Conservation (phyloP, 495 filamentous ascomycete genomes). For the Xylaria intraflava region DNA sequence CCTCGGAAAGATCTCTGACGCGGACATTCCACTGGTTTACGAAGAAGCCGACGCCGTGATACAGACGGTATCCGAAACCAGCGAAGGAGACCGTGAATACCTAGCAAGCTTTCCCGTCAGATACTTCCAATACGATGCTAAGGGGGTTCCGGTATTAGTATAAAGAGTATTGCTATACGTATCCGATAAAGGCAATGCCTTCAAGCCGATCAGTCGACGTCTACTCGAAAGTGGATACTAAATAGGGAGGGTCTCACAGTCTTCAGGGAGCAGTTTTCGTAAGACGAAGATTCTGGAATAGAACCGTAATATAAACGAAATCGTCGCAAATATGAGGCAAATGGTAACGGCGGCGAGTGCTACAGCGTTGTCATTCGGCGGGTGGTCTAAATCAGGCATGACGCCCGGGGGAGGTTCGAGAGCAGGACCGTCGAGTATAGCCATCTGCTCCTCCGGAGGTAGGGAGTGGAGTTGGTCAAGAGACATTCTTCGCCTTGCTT, state of each 20-base stretch:
- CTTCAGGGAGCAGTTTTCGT: slow-evolving; percentile 2
- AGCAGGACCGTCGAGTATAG: slow-evolving; percentile 13
- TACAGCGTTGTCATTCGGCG: slow-evolving; percentile 17
- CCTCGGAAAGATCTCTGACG: not conserved
- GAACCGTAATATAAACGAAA: slow-evolving; percentile 3
- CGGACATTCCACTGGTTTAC: slow-evolving; percentile 22
- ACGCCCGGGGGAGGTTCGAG: slow-evolving; percentile 13
- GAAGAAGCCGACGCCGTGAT: slow-evolving; percentile 7
- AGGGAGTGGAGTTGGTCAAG: no score
- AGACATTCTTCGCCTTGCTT: no score
- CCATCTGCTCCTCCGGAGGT: slow-evolving; percentile 1
- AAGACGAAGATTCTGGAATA: slow-evolving; percentile 8
- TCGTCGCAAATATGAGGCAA: slow-evolving; percentile 8
- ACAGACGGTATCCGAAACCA: not conserved
- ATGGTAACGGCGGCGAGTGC: slow-evolving; percentile 3
- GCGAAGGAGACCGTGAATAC: not conserved
- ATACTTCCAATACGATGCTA: not conserved
- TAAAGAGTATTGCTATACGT: not conserved
- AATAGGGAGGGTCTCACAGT: not conserved
- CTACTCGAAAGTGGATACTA: not conserved
- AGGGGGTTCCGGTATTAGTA: not conserved
- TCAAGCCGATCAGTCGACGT: not conserved
- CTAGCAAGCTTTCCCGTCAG: not conserved
- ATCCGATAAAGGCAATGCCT: not conserved
- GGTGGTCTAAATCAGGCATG: slow-evolving; percentile 13